A percentile compares a stretch with the other conserved stretches of the same genome.
Conservation (phyloP, 73 alveolate genomes). For the Uronychia binucleata region DNA sequence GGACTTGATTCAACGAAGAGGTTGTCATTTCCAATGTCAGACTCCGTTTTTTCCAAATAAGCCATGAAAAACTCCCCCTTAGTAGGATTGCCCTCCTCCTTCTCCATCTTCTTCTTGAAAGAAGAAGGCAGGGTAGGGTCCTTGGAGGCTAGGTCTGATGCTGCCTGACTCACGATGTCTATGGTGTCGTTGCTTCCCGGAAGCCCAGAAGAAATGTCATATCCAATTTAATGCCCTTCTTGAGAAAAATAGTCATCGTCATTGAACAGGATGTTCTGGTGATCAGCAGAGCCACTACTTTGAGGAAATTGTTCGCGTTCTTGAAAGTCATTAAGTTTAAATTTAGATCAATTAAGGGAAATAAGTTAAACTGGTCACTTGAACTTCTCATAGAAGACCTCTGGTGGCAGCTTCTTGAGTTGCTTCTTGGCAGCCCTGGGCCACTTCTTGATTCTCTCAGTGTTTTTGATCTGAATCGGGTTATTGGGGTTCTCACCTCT, state of each 20-base stretch:
- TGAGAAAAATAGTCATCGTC: not conserved
- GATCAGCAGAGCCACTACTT: not conserved
- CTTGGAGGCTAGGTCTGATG: not conserved
- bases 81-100: not conserved
- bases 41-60: not conserved
- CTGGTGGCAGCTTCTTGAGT: constrained; percentile 80
- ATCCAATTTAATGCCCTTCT: not conserved
- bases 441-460: constrained; percentile 75
- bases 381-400: constrained; percentile 63
- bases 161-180: not conserved
- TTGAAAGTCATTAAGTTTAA: not conserved
- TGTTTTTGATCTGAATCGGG: constrained; percentile 63
- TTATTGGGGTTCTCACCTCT: constrained; percentile 26
- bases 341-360: not conserved
- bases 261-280: not conserved
- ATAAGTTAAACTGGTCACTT: constrained; percentile 4
- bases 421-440: constrained; percentile 71
- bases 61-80: not conserved
- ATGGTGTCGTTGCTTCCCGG: not conserved
- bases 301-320: not conserved
- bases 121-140: not conserved
- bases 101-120: not conserved
- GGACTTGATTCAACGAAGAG: not conserved
- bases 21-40: not conserved
- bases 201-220: not conserved